phyloP scores from a whole-genome alignment of 352 stramenopile genomes.

The Globisporangium acanthophoron region DNA sequence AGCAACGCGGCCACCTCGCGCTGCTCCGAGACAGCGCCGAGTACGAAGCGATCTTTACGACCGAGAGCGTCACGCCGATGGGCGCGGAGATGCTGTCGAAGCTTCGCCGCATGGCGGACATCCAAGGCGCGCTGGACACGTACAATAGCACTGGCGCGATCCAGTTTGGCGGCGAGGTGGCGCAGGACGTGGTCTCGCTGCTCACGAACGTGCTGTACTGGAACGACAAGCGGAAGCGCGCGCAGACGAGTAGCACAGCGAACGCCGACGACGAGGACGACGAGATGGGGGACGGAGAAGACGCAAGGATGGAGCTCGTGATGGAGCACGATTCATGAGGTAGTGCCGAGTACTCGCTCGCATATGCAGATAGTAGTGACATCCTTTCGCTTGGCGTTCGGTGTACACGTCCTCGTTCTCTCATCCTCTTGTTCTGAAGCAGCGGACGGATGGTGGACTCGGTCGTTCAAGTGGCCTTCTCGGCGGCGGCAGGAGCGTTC shows the following conservation, averaged over 20 bases:
- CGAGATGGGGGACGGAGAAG: background rate
- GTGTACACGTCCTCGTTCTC: background rate
- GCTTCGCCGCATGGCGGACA: slow-evolving; percentile 68
- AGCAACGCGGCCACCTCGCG: slow-evolving; percentile 58
- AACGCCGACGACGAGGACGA: slow-evolving; percentile 1
- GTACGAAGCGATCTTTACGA: slow-evolving; percentile 58
- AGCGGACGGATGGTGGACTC: background rate
- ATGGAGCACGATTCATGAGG: background rate
- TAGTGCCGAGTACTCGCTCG: too few species aligned
- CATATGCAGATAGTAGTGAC: background rate
- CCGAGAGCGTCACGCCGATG: slow-evolving; percentile 44
- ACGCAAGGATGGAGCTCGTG: slow-evolving; percentile 5
- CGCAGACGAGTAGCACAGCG: slow-evolving; percentile 17
- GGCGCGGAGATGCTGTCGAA: slow-evolving; percentile 45
- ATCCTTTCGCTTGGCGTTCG: background rate
- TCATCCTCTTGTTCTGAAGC: background rate
- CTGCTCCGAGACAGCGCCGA: slow-evolving; percentile 62
- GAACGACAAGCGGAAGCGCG: slow-evolving; percentile 52
- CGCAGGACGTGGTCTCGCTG: slow-evolving; percentile 69
- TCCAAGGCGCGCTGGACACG: slow-evolving; percentile 64
- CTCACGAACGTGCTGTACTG: slow-evolving; percentile 66
- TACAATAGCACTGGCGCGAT: slow-evolving; percentile 62
- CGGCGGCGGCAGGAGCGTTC: too few species aligned
- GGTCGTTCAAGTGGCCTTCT: background rate
- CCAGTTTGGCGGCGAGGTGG: slow-evolving; percentile 73